Base-by-base conservation (phyloP, 331 rosid genomes). In the Cydonia oblonga region DNA sequence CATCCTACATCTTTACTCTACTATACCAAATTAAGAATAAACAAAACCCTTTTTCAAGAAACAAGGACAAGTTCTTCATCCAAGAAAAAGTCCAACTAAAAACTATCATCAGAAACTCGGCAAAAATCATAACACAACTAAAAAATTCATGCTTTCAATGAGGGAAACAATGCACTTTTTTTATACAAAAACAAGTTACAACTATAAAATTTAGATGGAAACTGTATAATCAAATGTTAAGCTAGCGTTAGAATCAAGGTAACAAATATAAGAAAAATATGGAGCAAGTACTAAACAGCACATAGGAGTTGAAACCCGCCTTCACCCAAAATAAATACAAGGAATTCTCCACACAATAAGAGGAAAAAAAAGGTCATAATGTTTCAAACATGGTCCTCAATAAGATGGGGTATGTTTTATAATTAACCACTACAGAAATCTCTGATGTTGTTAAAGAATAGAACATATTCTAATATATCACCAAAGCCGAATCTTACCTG, bases 401-500 rank as follows among this genome's bases (percentile, higher is more conserved):
- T 60, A 70, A 56, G 9, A 35, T 38, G 46, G 40, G 12, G 15
- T 32, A 32, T 69, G 54, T 23, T 53, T 6, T 24, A 69, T 22
- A 30, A 54, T 38, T 54, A 9, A 10, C 32, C 59, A 54, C 23
- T 9, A 51, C 20, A 32, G 3, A 70, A 22, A 70, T 33, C 58
- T 14, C 64, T 49, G 42, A 57, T 13, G 38, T 12, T 9, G 9
- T 12, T 4, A 69, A 59, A 59, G 14, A 69, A 51, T 32, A 69
- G 30, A 4, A 74, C 53, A 42, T 32, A 70, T 20, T 8, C 26
- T 22, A 8, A 62, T 18, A 16, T 1, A 62, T 30, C 13, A 16
- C 20, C 69, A 73, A 53, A 33, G 49, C 70, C 46, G 16, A 24
- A 66, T 75, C 85, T 80, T 74, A 91, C 98, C 84, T 19, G 91